Evolutionary conservation across 441 rosid genomes (phyloP).

Genomic region (Pelargonium citronellum): DNA sequence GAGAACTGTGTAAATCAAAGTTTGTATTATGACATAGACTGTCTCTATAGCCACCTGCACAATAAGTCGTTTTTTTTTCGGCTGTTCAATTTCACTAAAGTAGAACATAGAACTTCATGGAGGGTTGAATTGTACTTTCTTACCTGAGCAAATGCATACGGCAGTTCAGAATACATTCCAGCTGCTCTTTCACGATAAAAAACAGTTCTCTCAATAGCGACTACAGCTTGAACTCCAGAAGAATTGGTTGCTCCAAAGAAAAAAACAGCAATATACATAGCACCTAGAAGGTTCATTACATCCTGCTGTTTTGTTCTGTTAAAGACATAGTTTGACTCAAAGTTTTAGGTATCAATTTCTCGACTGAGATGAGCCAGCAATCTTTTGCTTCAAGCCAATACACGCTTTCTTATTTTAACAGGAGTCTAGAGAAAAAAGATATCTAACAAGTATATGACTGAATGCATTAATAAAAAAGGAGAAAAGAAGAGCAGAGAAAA

Average conservation of each 20-base stretch:
- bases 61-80: neutral
- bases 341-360: no score
- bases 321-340: neutral
- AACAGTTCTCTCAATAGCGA: slow-evolving; percentile 51
- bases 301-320: slow-evolving; percentile 22
- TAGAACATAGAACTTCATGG: no score
- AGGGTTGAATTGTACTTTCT: neutral
- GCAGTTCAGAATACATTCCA: slow-evolving; percentile 78
- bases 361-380: no score
- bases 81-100: no score
- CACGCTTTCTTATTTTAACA: no score
- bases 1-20: neutral
- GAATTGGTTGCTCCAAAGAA: slow-evolving; percentile 64
- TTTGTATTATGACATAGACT: neutral
- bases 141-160: slow-evolving; percentile 68
- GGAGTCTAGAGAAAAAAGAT: no score
- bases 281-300: slow-evolving; percentile 57
- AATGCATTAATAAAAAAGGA: neutral
- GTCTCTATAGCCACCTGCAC: neutral
- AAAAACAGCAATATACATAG: slow-evolving; percentile 57
- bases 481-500: neutral
- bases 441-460: no score
- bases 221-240: slow-evolving; percentile 47
- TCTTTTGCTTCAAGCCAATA: no score
- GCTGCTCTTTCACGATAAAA: slow-evolving; percentile 73